Evolutionary conservation across 306 rosid species (phyloP).

Genomic region (Geum urbanum): DNA sequence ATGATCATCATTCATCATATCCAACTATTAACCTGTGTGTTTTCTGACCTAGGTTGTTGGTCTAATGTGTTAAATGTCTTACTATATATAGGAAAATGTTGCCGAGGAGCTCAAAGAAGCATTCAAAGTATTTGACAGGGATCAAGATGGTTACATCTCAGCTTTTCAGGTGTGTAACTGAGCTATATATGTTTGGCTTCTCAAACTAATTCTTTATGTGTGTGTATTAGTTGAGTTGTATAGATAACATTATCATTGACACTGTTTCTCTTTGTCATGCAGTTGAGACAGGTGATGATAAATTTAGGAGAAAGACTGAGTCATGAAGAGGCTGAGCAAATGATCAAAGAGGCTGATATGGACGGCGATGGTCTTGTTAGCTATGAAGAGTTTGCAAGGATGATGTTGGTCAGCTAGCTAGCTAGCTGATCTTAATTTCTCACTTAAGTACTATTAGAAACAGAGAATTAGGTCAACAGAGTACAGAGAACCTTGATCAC

Average conservation of each 20-base stretch:
- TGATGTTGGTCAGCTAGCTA: slow-evolving; percentile 29
- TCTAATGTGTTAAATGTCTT: not conserved
- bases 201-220: too few species aligned
- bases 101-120: slow-evolving; percentile 76
- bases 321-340: slow-evolving; percentile 67
- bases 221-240: not conserved
- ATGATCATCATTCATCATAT: not conserved
- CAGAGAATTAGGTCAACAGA: too few species aligned
- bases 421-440: slow-evolving; percentile 13
- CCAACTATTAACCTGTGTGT: not conserved
- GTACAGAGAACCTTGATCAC: not conserved
- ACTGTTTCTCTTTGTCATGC: not conserved
- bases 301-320: slow-evolving; percentile 65
- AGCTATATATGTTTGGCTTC: not conserved
- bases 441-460: not conserved
- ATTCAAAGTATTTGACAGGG: slow-evolving; percentile 76
- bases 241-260: not conserved
- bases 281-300: slow-evolving; percentile 66
- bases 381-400: slow-evolving; percentile 63
- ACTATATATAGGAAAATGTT: slow-evolving; percentile 36
- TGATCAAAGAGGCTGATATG: slow-evolving; percentile 73
- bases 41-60: not conserved
- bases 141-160: slow-evolving; percentile 80
- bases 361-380: slow-evolving; percentile 78
- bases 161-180: slow-evolving; percentile 48